Evolutionary conservation across 2,329 filamentous ascomycete genomes (phyloP).

Genomic region (Emergomyces orientalis): DNA sequence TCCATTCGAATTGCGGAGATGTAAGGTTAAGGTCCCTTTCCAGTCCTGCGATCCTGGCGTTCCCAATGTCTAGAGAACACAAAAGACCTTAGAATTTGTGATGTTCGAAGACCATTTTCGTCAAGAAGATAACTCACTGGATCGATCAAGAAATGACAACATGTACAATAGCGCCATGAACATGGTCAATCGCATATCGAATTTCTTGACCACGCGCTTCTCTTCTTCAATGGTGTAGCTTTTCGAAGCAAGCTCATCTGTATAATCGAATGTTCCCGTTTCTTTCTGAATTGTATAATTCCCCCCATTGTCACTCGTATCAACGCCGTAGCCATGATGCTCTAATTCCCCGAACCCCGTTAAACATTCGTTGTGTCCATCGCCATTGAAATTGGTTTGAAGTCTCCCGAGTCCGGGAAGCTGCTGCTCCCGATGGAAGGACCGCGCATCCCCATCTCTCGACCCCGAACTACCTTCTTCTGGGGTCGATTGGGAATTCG

Average conservation of each 20-base stretch:
- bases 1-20: conserved; percentile 51
- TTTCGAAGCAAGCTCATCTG: conserved; percentile 20
- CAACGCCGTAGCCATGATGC: conserved; percentile 19
- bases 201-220: conserved; percentile 57
- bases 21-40: conserved; percentile 46
- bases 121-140: conserved; percentile 64
- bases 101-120: neutral
- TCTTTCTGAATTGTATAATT: conserved; percentile 9
- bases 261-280: neutral
- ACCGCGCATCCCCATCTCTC: conserved; percentile 17
- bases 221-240: conserved; percentile 57
- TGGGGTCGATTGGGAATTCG: conserved; percentile 27
- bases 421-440: neutral
- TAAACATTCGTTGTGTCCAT: conserved; percentile 10
- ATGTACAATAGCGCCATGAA: conserved; percentile 78
- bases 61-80: conserved; percentile 44
- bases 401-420: conserved; percentile 17
- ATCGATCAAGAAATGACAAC: conserved; percentile 76
- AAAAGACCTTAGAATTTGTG: neutral
- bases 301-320: neutral
- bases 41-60: conserved; percentile 53
- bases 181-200: conserved; percentile 67
- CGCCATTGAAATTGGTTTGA: conserved; percentile 27
- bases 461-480: conserved; percentile 24
- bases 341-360: conserved; percentile 6